Evolutionary conservation across 2,329 filamentous ascomycete species (phyloP).

Genomic region (Epichloe gansuensis): DNA sequence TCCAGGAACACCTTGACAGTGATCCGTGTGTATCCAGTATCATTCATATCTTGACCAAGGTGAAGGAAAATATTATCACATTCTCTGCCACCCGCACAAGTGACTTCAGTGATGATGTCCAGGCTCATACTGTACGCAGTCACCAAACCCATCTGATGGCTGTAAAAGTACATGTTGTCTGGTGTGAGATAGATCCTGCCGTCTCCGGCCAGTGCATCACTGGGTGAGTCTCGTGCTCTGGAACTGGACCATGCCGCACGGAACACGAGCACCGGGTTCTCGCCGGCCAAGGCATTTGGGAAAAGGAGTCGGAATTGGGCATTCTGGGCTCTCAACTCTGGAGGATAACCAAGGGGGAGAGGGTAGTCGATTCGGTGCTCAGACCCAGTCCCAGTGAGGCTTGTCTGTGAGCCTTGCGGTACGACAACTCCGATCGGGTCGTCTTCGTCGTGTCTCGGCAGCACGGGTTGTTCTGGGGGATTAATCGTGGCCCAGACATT

Average conservation of each 20-base stretch:
- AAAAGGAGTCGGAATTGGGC: constrained; percentile 90
- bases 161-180: constrained; percentile 89
- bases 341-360: constrained; percentile 66
- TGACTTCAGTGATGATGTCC: constrained; percentile 73
- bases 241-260: constrained; percentile 68
- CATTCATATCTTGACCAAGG: constrained; percentile 46
- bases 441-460: constrained; percentile 23
- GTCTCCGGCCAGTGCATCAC: constrained; percentile 40
- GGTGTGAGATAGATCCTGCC: constrained; percentile 79
- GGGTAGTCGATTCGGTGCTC: constrained; percentile 30
- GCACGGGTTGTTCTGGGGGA: constrained; percentile 16
- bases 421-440: constrained; percentile 30
- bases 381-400: constrained; percentile 12
- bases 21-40: constrained; percentile 56
- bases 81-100: constrained; percentile 74
- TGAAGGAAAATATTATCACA: constrained; percentile 90
- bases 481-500: constrained; percentile 51
- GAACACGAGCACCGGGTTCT: constrained; percentile 85
- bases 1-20: constrained; percentile 91
- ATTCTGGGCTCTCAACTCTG: constrained; percentile 72
- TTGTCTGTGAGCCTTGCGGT: constrained; percentile 17
- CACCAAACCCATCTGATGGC: constrained; percentile 83
- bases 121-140: constrained; percentile 68
- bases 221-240: constrained; percentile 27
- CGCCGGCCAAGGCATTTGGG: constrained; percentile 60